Conservation (phyloP, 768 basidiomycete genomes). For the Paxillus rubicundulus region DNA sequence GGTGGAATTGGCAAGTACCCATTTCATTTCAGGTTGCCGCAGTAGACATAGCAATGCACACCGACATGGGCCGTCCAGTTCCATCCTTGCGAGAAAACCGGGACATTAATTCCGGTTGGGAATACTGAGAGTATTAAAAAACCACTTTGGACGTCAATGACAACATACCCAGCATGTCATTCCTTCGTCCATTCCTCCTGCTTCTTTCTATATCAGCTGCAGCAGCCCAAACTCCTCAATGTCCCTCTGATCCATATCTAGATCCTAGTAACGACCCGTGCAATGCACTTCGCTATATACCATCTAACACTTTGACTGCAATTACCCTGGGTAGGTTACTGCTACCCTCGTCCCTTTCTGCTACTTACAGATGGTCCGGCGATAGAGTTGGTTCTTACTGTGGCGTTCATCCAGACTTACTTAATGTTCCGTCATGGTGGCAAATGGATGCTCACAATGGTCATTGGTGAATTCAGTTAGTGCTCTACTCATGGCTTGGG, state of each 20-base stretch:
- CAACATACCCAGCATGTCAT: neutral
- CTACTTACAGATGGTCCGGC: neutral
- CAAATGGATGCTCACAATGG: constrained; percentile 58
- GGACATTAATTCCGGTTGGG: too few relatives aligned
- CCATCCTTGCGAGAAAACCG: too few relatives aligned
- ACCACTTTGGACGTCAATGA: neutral
- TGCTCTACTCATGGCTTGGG: constrained; percentile 2
- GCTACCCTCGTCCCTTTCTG: neutral
- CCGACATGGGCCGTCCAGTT: too few relatives aligned
- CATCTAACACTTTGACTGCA: constrained; percentile 47
- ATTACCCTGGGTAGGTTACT: constrained; percentile 42
- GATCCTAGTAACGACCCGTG: constrained; percentile 50
- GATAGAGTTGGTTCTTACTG: constrained; percentile 34
- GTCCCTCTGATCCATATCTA: constrained; percentile 40
- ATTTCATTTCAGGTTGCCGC: too few relatives aligned
- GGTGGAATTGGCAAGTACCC: too few relatives aligned
- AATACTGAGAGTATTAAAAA: neutral
- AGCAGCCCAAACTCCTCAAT: neutral
- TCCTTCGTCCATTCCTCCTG: neutral
- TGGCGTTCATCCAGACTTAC: constrained; percentile 42
- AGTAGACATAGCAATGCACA: too few relatives aligned
- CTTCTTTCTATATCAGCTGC: neutral
- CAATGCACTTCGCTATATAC: constrained; percentile 52
- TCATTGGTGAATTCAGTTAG: constrained; percentile 53
- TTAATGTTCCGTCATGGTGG: constrained; percentile 43